phyloP scores from a whole-genome alignment of 2,329 filamentous ascomycete genomes.

The Cladosporium sphaerospermum region DNA sequence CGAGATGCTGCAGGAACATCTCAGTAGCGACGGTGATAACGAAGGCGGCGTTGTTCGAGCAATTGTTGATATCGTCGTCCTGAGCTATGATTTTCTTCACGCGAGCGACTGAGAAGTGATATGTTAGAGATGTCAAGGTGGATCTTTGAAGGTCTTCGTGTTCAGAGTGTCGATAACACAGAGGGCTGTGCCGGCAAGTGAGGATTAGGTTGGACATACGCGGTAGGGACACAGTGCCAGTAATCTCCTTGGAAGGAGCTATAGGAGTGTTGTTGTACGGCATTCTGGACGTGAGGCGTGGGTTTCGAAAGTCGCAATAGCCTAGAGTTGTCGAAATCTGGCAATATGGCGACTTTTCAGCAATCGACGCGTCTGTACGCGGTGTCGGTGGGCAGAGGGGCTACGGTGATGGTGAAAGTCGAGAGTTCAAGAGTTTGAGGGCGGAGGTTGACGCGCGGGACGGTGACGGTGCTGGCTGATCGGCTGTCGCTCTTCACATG shows the following conservation, averaged over 20 bases:
- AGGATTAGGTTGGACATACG: conserved; percentile 49
- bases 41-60: conserved; percentile 91
- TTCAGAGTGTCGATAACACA: neutral
- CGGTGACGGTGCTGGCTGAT: neutral
- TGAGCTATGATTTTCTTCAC: conserved; percentile 92
- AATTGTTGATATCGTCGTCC: conserved; percentile 78
- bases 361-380: conserved; percentile 1
- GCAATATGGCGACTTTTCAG: neutral
- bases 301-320: neutral
- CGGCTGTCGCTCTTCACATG: too few relatives aligned
- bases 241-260: conserved; percentile 71
- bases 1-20: conserved; percentile 90
- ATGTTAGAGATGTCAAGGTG: neutral
- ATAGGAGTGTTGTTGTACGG: conserved; percentile 86
- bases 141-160: neutral
- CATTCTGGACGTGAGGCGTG: conserved; percentile 48
- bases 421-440: conserved; percentile 1
- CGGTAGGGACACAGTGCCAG: conserved; percentile 77
- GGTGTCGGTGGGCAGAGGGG: neutral
- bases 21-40: conserved; percentile 90
- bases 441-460: neutral
- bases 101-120: conserved; percentile 62
- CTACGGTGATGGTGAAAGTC: neutral
- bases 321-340: neutral
- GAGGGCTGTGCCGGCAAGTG: neutral